Evolutionary conservation across 2,329 filamentous ascomycete genomes (phyloP), one percentile per base, ranked within the genome.

Genomic region (Cadophora gregata): DNA sequence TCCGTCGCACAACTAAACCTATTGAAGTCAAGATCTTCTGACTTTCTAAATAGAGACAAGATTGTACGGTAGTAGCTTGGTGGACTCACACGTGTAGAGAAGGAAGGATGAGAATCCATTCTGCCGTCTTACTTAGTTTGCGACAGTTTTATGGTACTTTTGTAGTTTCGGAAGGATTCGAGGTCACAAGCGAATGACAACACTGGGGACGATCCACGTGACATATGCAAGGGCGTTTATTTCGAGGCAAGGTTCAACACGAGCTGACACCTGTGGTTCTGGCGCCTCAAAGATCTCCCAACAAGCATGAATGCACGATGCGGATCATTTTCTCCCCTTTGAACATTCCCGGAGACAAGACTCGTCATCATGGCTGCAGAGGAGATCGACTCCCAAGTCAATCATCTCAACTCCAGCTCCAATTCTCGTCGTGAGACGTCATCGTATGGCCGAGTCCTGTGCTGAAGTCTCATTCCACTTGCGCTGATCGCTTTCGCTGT

Each of bases 11-110:
- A 27, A 16, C 55, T 58, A 38, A 21, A 21, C 55, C 42, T 5
- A 3, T 14, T 58, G 9, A 16, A 58, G 55, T 58, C 31, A 58
- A 58, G 55, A 58, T 58, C 31, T 16, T 25, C 55, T 21, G 21
- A 24, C 21, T 25, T 27, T 42, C 33, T 42, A 16, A 25, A 19
- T 27, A 24, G 36, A 25, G 55, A 25, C 12, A 58, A 10, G 21
- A 42, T 21, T 25, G 14, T 0, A 4, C 21, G 21, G 51, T 58
- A 36, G 55, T 58, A 21, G 21, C 21, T 53, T 53, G 50, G 27
- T 31, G 19, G 5, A 12, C 24, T 36, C 27, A 21, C 31, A 56
- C 53, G 55, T 38, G 55, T 24, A 42, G 19, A 19, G 12, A 38
- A 25, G 4, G 21, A 16, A 42, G 33, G 33, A 58, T 16, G 31